Evolutionary conservation across 352 stramenopile genomes (phyloP).

Genomic region (Pythium phragmitis): DNA sequence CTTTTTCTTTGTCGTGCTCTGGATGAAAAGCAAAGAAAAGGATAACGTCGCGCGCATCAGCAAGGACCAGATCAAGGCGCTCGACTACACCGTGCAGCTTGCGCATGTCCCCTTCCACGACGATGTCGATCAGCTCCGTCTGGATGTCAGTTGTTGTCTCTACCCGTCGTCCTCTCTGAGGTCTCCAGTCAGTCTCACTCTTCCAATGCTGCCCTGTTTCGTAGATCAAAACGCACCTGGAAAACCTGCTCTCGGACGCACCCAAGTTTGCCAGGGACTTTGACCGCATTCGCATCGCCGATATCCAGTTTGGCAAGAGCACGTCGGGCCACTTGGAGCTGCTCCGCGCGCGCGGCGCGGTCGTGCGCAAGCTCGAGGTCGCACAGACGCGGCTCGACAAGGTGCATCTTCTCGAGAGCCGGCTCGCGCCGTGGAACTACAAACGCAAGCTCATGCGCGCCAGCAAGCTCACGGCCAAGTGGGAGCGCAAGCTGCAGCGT

Average conservation of each 20-base stretch:
- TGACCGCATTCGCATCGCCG: slow-evolving; percentile 61
- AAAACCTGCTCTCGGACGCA: slow-evolving; percentile 52
- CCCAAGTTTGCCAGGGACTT: slow-evolving; percentile 54
- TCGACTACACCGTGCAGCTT: slow-evolving; percentile 81
- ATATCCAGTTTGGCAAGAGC: slow-evolving; percentile 80
- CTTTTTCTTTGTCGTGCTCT: slow-evolving; percentile 70
- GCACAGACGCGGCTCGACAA: slow-evolving; percentile 68
- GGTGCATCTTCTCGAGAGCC: slow-evolving; percentile 49
- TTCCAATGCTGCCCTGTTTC: neutral
- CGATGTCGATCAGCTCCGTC: slow-evolving; percentile 54
- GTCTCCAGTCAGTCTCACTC: too few relatives aligned
- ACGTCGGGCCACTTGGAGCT: slow-evolving; percentile 60
- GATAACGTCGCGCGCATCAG: slow-evolving; percentile 56
- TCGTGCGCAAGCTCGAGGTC: slow-evolving; percentile 67
- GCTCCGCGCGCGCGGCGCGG: slow-evolving; percentile 50
- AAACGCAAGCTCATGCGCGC: slow-evolving; percentile 43
- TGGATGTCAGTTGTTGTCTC: slow-evolving; percentile 40
- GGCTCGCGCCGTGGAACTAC: slow-evolving; percentile 42
- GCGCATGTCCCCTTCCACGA: slow-evolving; percentile 59
- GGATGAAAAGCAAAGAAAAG: slow-evolving; percentile 73
- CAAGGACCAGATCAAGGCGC: slow-evolving; percentile 62
- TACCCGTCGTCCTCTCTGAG: too few relatives aligned
- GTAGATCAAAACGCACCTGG: slow-evolving; percentile 65
- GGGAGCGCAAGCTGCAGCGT: slow-evolving; percentile 44
- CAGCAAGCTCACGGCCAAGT: slow-evolving; percentile 39